A percentile compares a stretch with the other conserved stretches of the same genome.
Conservation (phyloP, 1,284 basidiomycete genomes). For the Coniferiporia sulphurascens region DNA sequence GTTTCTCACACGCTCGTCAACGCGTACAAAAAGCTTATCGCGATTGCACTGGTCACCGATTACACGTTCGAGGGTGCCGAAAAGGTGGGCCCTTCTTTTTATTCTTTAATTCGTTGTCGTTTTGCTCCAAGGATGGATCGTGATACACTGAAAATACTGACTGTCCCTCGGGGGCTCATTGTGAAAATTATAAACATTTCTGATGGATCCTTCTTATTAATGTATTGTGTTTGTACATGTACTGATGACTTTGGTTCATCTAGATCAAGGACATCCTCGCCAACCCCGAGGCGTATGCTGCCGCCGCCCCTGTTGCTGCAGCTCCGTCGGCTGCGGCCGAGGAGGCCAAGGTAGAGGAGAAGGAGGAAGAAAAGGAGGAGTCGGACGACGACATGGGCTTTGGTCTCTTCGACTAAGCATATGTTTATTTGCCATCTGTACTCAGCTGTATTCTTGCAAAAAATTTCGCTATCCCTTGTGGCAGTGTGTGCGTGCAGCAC, state of each 20-base stretch:
- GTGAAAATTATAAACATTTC: slow-evolving; percentile 31
- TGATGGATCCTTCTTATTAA: slow-evolving; percentile 26
- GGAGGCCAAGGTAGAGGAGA: slow-evolving; percentile 46
- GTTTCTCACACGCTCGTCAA: slow-evolving; percentile 95
- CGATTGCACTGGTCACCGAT: slow-evolving; percentile 88
- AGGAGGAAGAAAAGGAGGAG: slow-evolving; percentile 77
- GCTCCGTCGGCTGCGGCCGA: slow-evolving; percentile 44
- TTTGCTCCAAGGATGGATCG: slow-evolving; percentile 22
- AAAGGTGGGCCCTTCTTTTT: slow-evolving; percentile 58
- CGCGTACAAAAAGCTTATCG: slow-evolving; percentile 97
- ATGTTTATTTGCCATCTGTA: slow-evolving; percentile 3
- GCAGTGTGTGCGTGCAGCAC: no score
- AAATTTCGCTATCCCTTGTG: neutral
- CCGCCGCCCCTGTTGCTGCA: slow-evolving; percentile 45
- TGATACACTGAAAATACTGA: slow-evolving; percentile 83
- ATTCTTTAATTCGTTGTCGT: slow-evolving; percentile 6
- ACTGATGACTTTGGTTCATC: slow-evolving; percentile 13
- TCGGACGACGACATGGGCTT: slow-evolving; percentile 82
- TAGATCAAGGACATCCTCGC: slow-evolving; percentile 95
- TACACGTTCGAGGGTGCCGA: slow-evolving; percentile 92
- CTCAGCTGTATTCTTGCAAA: neutral
- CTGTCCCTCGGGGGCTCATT: slow-evolving; percentile 43
- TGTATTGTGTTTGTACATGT: neutral
- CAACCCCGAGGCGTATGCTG: slow-evolving; percentile 90
- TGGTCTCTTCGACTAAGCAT: slow-evolving; percentile 81